Evolutionary conservation across 139 green algal genomes (phyloP), one percentile per base, ranked within the genome.

Genomic region (Diplosphaera chodatii): DNA sequence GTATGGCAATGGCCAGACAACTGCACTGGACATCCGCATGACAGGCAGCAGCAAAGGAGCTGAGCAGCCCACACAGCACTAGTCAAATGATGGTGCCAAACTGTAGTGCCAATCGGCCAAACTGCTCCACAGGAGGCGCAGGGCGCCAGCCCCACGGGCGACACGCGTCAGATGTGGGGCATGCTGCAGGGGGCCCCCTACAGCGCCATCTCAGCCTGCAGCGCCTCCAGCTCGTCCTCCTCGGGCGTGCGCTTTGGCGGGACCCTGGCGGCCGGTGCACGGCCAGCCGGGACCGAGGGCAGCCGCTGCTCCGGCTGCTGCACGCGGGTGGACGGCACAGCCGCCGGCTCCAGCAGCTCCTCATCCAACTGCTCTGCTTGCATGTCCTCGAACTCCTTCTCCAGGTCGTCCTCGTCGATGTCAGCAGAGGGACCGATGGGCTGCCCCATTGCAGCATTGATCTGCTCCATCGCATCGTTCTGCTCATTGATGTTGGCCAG

Each of bases 401-500:
- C 77, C 20, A 98, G 78, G 55, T 97, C 92, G 69, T 91, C 88
- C 68, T 93, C 87, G 62, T 97, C 91, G 20, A 96, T 75, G 32
- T 93, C 87, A 4, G 81, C 87, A 1, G 77, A 85, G 32, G 78
- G 34, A 31, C 91, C 91, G 22, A 91, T 82, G 40, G 90, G 89
- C 67, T 91, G 77, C 18, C 72, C 87, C 55, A 98, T 82, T 4
- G 88, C 91, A 48, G 97, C 86, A 71, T 97, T 85, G 68, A 99
- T 93, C 69, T 95, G 83, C 25, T 82, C 77, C 90, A 97, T 94
- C 74, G 95, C 85, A 66, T 98, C 91, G 1, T 82, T 90, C 31
- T 89, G 82, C 69, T 99, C 95, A 67, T 90, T 89, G 82, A 98
- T 98, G 63, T 97, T 92, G 64, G 98, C 95, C 74, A 98, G 84